phyloP scores from a whole-genome alignment of 2,329 filamentous ascomycete species.

The Aspergillus ochraceoroseus region DNA sequence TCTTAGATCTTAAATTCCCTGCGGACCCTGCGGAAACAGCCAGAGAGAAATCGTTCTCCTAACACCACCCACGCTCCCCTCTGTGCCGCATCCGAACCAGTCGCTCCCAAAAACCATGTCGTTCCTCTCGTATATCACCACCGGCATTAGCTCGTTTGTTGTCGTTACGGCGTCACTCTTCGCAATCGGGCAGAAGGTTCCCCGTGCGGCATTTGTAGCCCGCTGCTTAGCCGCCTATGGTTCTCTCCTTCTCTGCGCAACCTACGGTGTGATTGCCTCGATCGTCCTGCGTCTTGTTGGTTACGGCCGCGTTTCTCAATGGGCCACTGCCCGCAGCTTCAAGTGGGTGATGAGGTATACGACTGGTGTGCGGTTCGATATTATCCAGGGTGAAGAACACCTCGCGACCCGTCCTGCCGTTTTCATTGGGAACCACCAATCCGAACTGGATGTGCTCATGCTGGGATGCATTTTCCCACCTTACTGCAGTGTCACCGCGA shows the following conservation, averaged over 20 bases:
- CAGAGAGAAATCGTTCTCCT: background rate
- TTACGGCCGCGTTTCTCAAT: conserved; percentile 73
- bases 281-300: conserved; percentile 66
- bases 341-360: conserved; percentile 69
- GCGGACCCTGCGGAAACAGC: background rate
- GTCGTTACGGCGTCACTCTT: conserved; percentile 52
- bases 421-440: conserved; percentile 93
- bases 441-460: conserved; percentile 90
- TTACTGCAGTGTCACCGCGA: conserved; percentile 90
- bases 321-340: conserved; percentile 74
- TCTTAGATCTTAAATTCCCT: background rate
- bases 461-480: conserved; percentile 82
- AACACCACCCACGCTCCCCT: too few species aligned
- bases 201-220: conserved; percentile 44
- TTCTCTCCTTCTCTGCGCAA: conserved; percentile 49
- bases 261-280: conserved; percentile 71
- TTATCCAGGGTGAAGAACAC: conserved; percentile 61
- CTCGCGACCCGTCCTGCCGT: conserved; percentile 73
- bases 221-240: conserved; percentile 46
- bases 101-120: conserved; percentile 48
- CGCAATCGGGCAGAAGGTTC: conserved; percentile 41
- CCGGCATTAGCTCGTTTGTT: conserved; percentile 61
- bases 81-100: background rate
- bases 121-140: conserved; percentile 55
- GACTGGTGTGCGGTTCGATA: conserved; percentile 72